Conservation (phyloP, 192 early-diverging fungal genomes). For the Lobosporangium transversale region DNA sequence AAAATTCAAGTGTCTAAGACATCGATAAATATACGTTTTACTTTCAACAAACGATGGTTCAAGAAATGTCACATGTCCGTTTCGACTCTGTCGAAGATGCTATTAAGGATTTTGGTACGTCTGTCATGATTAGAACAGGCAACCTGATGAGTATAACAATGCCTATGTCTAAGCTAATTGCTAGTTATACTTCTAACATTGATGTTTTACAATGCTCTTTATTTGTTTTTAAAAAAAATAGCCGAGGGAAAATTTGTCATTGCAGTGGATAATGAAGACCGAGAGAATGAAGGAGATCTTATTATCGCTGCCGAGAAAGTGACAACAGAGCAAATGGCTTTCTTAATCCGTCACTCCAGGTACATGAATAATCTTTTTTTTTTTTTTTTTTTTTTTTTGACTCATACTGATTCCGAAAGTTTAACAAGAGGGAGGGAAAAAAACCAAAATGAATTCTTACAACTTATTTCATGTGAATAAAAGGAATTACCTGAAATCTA, state of each 20-base stretch:
- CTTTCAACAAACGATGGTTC: no score
- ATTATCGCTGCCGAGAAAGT: constrained; percentile 96
- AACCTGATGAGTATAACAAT: no score
- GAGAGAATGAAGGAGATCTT: constrained; percentile 99
- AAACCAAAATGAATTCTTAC: no score
- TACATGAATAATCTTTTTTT: constrained; percentile 36
- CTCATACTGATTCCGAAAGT: neutral
- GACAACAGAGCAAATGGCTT: constrained; percentile 92
- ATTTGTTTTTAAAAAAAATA: no score
- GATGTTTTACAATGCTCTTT: no score
- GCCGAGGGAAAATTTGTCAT: constrained; percentile 88
- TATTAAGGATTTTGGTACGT: constrained; percentile 50
- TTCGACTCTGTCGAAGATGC: constrained; percentile 49
- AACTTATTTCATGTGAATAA: no score
- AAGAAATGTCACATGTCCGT: constrained; percentile 21
- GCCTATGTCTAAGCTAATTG: no score
- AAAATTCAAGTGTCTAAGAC: no score
- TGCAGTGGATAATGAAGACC: constrained; percentile 97
- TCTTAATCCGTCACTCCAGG: constrained; percentile 95
- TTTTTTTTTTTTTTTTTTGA: neutral
- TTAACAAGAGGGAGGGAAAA: neutral
- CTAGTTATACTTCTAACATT: no score
- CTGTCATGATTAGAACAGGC: no score
- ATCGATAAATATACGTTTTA: no score
- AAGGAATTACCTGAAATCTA: no score